Evolutionary conservation across 495 filamentous ascomycete genomes (phyloP).

Genomic region (Recurvomyces mirabilis): DNA sequence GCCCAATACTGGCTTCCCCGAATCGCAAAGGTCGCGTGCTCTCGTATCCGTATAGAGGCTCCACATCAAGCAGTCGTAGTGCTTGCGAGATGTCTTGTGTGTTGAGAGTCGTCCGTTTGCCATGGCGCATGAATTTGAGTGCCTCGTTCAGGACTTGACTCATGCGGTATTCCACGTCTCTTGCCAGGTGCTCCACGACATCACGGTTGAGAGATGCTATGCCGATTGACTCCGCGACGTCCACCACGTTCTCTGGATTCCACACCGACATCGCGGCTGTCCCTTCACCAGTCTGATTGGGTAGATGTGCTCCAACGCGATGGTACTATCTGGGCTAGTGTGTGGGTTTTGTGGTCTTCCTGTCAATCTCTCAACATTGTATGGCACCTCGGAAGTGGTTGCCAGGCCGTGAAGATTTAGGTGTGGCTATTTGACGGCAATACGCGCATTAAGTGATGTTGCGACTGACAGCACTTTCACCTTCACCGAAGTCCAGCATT

Average conservation of each 20-base stretch:
- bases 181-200: constrained; percentile 68
- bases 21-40: constrained; percentile 74
- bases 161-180: constrained; percentile 90
- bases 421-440: too few relatives aligned
- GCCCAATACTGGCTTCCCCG: constrained; percentile 85
- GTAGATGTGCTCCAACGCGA: too few relatives aligned
- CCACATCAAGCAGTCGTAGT: constrained; percentile 73
- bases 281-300: too few relatives aligned
- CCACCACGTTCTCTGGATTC: constrained; percentile 90
- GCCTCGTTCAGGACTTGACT: constrained; percentile 86
- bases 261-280: too few relatives aligned
- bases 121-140: constrained; percentile 86
- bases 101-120: constrained; percentile 66
- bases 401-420: too few relatives aligned
- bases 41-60: constrained; percentile 93
- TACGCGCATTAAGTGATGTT: too few relatives aligned
- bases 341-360: too few relatives aligned
- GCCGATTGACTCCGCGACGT: constrained; percentile 91
- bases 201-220: constrained; percentile 69
- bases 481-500: too few relatives aligned
- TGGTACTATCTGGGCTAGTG: too few relatives aligned
- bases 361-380: too few relatives aligned
- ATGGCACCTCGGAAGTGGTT: too few relatives aligned
- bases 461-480: too few relatives aligned
- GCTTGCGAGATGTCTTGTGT: constrained; percentile 81